These are phyloP conservation scores for Sclerotinia glacialis DNA, from an alignment of 2,329 filamentous ascomycete genomes.

Conservation along the genomic window DNA sequence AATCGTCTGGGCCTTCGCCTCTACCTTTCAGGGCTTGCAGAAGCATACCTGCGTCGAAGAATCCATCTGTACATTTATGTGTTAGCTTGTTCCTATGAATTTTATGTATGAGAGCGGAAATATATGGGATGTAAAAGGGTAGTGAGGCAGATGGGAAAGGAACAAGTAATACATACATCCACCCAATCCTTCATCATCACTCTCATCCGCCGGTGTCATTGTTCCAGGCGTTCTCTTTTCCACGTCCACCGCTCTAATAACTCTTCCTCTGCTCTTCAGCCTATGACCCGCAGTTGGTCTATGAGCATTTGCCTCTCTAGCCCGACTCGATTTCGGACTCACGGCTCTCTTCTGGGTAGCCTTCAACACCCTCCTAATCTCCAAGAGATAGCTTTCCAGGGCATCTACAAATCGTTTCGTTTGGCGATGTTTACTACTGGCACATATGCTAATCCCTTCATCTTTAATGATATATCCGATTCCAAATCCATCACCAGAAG, in stretches of 20 bases:
- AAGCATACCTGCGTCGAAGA: slow-evolving; percentile 96
- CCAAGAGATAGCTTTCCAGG: slow-evolving; percentile 83
- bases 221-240: slow-evolving; percentile 47
- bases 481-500: slow-evolving; percentile 89
- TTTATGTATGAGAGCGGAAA: no score
- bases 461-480: slow-evolving; percentile 99
- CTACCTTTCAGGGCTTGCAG: slow-evolving; percentile 80
- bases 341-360: slow-evolving; percentile 59
- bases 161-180: slow-evolving; percentile 68
- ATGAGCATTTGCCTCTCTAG: slow-evolving; percentile 54
- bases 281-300: slow-evolving; percentile 42
- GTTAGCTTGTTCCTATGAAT: background rate
- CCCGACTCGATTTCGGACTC: slow-evolving; percentile 52
- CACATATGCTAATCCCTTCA: slow-evolving; percentile 84
- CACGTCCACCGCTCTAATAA: slow-evolving; percentile 59
- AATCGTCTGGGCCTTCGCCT: slow-evolving; percentile 47
- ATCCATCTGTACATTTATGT: slow-evolving; percentile 65
- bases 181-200: slow-evolving; percentile 84
- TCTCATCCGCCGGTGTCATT: slow-evolving; percentile 65
- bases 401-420: slow-evolving; percentile 87
- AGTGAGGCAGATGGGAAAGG: background rate
- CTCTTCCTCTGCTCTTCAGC: slow-evolving; percentile 68
- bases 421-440: slow-evolving; percentile 89
- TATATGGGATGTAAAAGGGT: background rate
- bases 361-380: slow-evolving; percentile 80